These are phyloP conservation scores for Agrocybe praecox DNA, from an alignment of 768 basidiomycete species.

Conservation along the genomic window DNA sequence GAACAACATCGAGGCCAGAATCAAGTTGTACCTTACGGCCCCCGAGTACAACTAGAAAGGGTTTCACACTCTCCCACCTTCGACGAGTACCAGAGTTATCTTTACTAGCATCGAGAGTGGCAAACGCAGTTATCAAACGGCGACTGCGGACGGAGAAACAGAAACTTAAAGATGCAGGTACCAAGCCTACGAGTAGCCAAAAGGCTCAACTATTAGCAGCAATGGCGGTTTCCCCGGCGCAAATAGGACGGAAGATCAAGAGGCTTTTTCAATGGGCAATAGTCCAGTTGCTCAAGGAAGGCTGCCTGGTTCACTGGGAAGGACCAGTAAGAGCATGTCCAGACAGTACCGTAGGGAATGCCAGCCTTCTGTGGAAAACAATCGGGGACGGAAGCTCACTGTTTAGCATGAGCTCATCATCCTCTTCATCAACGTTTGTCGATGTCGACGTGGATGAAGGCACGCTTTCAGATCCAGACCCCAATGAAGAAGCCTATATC, in stretches of 20 bases:
- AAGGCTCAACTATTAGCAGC: slow-evolving; percentile 6
- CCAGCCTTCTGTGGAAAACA: slow-evolving; percentile 52
- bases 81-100: slow-evolving; percentile 76
- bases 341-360: slow-evolving; percentile 15
- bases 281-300: slow-evolving; percentile 65
- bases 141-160: slow-evolving; percentile 52
- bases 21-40: not conserved
- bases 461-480: slow-evolving; percentile 51
- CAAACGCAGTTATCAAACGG: slow-evolving; percentile 59
- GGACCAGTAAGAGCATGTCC: slow-evolving; percentile 48
- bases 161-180: slow-evolving; percentile 35
- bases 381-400: slow-evolving; percentile 30
- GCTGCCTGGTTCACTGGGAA: slow-evolving; percentile 76
- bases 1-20: not conserved
- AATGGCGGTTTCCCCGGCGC: slow-evolving; percentile 18
- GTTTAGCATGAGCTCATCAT: slow-evolving; percentile 23
- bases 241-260: slow-evolving; percentile 53
- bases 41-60: slow-evolving; percentile 26
- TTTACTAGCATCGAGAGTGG: slow-evolving; percentile 64
- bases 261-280: slow-evolving; percentile 70
- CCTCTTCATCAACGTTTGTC: slow-evolving; percentile 11
- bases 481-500: slow-evolving; percentile 68
- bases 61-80: slow-evolving; percentile 75
- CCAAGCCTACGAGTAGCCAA: slow-evolving; percentile 7
- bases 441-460: slow-evolving; percentile 35